Conservation (phyloP, 2,329 filamentous ascomycete genomes). For the Penicillium sp. region DNA sequence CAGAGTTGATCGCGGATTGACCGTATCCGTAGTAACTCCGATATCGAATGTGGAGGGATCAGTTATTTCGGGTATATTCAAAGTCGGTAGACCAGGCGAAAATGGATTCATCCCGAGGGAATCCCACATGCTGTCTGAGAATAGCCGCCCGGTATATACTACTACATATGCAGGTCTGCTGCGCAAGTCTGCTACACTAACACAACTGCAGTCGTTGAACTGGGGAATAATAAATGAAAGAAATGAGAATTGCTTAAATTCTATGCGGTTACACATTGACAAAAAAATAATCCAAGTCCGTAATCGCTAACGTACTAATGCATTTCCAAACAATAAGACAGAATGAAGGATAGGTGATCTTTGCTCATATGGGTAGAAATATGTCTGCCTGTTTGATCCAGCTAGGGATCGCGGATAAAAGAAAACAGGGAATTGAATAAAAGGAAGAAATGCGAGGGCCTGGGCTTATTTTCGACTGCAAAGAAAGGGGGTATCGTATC, state of each 20-base stretch:
- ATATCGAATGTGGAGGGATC: too few relatives aligned
- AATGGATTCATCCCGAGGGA: too few relatives aligned
- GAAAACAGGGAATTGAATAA: conserved; percentile 9
- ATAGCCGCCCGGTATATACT: too few relatives aligned
- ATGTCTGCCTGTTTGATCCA: conserved; percentile 17
- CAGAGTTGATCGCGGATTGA: too few relatives aligned
- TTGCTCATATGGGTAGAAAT: conserved; percentile 25
- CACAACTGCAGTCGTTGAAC: not conserved
- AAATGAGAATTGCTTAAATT: conserved; percentile 8
- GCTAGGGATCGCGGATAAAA: conserved; percentile 8
- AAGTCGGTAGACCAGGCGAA: too few relatives aligned
- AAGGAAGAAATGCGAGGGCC: conserved; percentile 3
- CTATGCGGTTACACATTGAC: conserved; percentile 11
- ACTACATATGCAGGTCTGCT: not conserved
- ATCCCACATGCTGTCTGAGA: too few relatives aligned
- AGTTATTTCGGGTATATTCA: too few relatives aligned
- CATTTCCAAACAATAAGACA: conserved; percentile 26
- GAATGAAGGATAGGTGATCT: conserved; percentile 17
- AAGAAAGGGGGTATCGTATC: conserved; percentile 33
- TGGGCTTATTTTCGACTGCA: conserved; percentile 13
- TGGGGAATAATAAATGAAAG: not conserved
- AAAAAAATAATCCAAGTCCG: conserved; percentile 6
- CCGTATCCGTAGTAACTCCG: too few relatives aligned
- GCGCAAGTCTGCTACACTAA: not conserved
- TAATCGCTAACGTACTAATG: conserved; percentile 26